These are phyloP conservation scores for Anisodus acutangulus DNA, from an alignment of 257 asterid genomes.

Conservation along the genomic window DNA sequence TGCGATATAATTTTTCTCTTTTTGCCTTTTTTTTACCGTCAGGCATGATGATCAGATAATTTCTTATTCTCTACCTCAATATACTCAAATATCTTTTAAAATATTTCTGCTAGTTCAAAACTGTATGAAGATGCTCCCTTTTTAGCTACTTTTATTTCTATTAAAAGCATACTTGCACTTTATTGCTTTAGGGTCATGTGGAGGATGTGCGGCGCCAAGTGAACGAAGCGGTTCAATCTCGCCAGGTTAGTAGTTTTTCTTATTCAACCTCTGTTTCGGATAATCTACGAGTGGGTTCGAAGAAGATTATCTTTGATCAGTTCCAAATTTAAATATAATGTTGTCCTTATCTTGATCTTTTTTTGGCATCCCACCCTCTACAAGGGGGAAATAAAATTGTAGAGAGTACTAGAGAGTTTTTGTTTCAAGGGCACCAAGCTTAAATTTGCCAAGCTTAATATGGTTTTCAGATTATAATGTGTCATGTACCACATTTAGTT, in stretches of 20 bases:
- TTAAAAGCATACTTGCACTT: conserved; percentile 28
- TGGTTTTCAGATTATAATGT: neutral
- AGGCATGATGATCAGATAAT: neutral
- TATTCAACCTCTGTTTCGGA: conserved; percentile 21
- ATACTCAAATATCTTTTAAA: neutral
- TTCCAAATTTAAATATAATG: conserved; percentile 2
- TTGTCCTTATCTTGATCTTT: conserved; percentile 1
- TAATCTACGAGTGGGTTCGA: neutral
- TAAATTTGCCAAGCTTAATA: neutral
- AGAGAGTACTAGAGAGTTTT: neutral
- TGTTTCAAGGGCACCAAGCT: neutral
- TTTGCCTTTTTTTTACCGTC: neutral
- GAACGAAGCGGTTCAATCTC: conserved; percentile 88
- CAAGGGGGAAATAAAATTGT: neutral
- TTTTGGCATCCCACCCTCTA: neutral
- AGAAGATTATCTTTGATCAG: conserved; percentile 7
- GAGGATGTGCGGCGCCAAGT: conserved; percentile 92
- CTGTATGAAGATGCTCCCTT: neutral
- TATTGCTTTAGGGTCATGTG: conserved; percentile 76
- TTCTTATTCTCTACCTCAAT: neutral
- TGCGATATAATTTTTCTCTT: neutral
- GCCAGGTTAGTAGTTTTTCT: conserved; percentile 70
- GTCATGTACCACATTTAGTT: conserved; percentile 3
- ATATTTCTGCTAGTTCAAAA: neutral
- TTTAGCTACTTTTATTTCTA: conserved; percentile 12